These are phyloP conservation scores for Hibiscus trionum DNA, from an alignment of 345 rosid genomes.

Conservation along the genomic window DNA sequence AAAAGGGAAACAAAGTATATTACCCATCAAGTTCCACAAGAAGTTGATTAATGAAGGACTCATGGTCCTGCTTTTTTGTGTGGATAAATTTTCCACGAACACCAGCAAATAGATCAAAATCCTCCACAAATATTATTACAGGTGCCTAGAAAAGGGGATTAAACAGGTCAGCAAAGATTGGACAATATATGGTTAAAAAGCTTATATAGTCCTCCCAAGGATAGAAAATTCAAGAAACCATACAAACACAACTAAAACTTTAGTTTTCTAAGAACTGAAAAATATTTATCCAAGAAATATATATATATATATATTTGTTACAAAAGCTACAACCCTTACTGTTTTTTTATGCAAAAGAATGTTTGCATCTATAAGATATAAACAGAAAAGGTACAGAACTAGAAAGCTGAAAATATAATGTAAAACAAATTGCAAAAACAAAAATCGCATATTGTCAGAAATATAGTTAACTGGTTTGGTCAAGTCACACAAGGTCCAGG, in stretches of 20 bases:
- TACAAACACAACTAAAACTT: background rate
- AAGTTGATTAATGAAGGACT: constrained; percentile 93
- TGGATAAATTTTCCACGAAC: constrained; percentile 89
- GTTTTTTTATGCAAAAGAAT: background rate
- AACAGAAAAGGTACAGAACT: background rate
- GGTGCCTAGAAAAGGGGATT: constrained; percentile 61
- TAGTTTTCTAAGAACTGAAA: background rate
- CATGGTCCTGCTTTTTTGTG: constrained; percentile 90
- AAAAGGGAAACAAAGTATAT: constrained; percentile 19
- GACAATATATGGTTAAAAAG: background rate
- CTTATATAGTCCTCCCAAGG: background rate
- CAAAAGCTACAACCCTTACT: too few relatives aligned
- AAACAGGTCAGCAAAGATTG: constrained; percentile 10
- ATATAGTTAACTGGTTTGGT: background rate
- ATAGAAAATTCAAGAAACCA: background rate
- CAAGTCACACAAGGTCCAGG: background rate
- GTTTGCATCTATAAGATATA: background rate
- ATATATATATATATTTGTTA: too few relatives aligned
- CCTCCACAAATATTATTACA: constrained; percentile 91
- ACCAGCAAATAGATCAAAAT: constrained; percentile 95
- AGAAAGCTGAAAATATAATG: background rate
- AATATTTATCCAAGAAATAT: background rate
- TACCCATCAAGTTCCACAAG: constrained; percentile 99
- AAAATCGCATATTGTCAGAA: background rate
- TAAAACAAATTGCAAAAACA: background rate